phyloP scores from a whole-genome alignment of 805 yeast species.

The Lachancea cidri region DNA sequence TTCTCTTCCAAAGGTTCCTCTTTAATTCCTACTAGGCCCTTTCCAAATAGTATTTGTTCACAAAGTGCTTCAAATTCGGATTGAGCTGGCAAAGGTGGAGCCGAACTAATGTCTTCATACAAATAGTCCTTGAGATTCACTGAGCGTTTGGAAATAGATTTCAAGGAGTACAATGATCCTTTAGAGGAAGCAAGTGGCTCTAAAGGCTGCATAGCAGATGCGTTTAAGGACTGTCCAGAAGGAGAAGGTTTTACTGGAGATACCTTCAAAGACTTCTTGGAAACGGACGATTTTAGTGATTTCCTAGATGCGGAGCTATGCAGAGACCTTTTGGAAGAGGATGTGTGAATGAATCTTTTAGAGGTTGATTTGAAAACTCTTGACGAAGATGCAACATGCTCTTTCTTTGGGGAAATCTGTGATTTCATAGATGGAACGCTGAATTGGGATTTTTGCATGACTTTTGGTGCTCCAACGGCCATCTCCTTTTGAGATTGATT shows the following conservation, averaged over 20 bases:
- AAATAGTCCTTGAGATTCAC: slow-evolving; percentile 30
- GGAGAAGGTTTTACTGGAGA: slow-evolving; percentile 6
- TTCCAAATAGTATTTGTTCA: slow-evolving; percentile 28
- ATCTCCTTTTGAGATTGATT: not conserved
- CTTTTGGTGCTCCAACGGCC: slow-evolving; percentile 20
- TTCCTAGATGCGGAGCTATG: slow-evolving; percentile 13
- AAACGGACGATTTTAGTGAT: slow-evolving; percentile 11
- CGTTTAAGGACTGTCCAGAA: slow-evolving; percentile 10
- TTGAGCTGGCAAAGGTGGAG: slow-evolving; percentile 17
- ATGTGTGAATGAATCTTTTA: slow-evolving; percentile 10
- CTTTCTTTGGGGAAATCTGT: slow-evolving; percentile 9
- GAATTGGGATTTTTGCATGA: slow-evolving; percentile 30
- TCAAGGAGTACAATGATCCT: slow-evolving; percentile 30
- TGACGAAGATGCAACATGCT: slow-evolving; percentile 27
- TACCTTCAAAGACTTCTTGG: slow-evolving; percentile 16
- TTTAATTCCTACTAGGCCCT: slow-evolving; percentile 22
- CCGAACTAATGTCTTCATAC: slow-evolving; percentile 10
- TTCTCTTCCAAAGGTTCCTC: slow-evolving; percentile 21
- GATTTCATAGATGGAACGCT: slow-evolving; percentile 22
- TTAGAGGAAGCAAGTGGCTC: slow-evolving; percentile 25
- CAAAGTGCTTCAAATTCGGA: slow-evolving; percentile 30
- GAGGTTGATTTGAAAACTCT: slow-evolving; percentile 25
- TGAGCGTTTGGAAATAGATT: slow-evolving; percentile 33
- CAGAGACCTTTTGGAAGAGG: slow-evolving; percentile 11
- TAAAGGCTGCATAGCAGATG: slow-evolving; percentile 16